Evolutionary conservation across 2,329 filamentous ascomycete genomes (phyloP).

Genomic region (Aspergillus sojae): DNA sequence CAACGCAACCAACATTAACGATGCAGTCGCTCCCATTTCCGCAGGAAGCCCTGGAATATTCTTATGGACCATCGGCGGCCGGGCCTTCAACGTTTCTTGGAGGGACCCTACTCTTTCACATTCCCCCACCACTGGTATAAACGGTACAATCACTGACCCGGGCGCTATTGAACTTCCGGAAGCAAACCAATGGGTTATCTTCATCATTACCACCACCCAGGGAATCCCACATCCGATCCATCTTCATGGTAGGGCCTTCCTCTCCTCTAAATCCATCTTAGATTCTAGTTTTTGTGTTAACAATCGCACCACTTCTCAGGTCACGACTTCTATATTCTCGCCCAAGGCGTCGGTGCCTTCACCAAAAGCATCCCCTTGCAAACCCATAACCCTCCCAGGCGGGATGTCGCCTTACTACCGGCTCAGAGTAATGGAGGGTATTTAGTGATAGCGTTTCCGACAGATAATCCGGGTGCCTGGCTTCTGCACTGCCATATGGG

Average conservation of each 20-base stretch:
- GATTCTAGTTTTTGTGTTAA: background rate
- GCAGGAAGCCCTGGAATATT: background rate
- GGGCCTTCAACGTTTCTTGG: background rate
- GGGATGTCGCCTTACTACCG: slow-evolving; percentile 1
- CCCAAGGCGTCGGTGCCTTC: slow-evolving; percentile 45
- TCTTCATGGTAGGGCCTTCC: slow-evolving; percentile 54
- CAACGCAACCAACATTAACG: background rate
- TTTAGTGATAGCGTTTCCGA: slow-evolving; percentile 6
- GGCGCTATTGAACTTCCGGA: background rate
- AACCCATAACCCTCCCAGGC: slow-evolving; percentile 10
- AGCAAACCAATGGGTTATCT: slow-evolving; percentile 28
- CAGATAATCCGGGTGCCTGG: slow-evolving; percentile 11
- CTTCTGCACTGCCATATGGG: slow-evolving; percentile 12
- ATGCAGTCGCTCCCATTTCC: background rate
- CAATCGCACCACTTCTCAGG: slow-evolving; percentile 26
- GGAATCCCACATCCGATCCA: slow-evolving; percentile 63
- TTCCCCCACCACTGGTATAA: too few relatives aligned
- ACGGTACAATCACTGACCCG: background rate
- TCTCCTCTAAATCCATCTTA: too few relatives aligned
- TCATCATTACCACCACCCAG: slow-evolving; percentile 27
- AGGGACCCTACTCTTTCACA: background rate
- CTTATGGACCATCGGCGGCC: background rate
- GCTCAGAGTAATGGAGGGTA: background rate
- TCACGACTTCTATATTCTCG: slow-evolving; percentile 70
- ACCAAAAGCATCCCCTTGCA: slow-evolving; percentile 27